Base-by-base conservation (phyloP, 495 filamentous ascomycete genomes). In the Penicillium bovifimosum region DNA sequence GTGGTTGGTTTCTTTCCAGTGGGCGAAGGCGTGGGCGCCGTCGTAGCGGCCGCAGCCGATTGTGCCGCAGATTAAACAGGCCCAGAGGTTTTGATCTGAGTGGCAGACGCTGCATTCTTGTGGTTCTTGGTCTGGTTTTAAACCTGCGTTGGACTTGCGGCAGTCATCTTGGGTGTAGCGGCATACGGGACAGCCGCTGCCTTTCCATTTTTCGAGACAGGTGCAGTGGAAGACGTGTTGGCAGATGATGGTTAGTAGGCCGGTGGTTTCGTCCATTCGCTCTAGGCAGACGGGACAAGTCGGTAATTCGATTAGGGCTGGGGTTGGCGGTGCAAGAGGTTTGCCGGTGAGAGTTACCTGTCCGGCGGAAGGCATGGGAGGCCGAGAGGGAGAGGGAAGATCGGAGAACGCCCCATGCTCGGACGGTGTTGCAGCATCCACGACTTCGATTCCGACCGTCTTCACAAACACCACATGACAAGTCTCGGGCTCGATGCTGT, bases 181-280 rank as follows among this genome's bases (percentile, higher is more conserved):
- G 61, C 93, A 98, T 11, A 98, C 90, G 0, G 93, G 93, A 62
- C 93, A 98, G 27, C 92, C 92, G 43, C 80, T 86, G 16, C 92
- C 93, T 62, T 86, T 87, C 93, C 93, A 98, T 62, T 95, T 97
- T 59, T 95, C 88, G 0, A 98, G 77, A 72, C 93, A 98, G 6
- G 87, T 90, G 67, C 93, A 98, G 71, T 98, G 93, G 65, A 98
- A 98, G 48, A 98, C 91, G 58, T 98, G 93, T 61, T 97, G 95
- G 67, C 93, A 98, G 54, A 92, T 84, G 32, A 97, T 97, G 1
- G 93, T 98, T 58, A 97, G 80, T 3, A 98, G 74, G 5, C 93
- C 93, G 0, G 90, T 91, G 6, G 91, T 96, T 60, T 98, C 91
- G 58, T 98, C 93, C 93, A 98, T 98, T 31, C 93, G 86, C 70